phyloP scores from a whole-genome alignment of 1,139 yeast genomes.

The Taphrina communis region DNA sequence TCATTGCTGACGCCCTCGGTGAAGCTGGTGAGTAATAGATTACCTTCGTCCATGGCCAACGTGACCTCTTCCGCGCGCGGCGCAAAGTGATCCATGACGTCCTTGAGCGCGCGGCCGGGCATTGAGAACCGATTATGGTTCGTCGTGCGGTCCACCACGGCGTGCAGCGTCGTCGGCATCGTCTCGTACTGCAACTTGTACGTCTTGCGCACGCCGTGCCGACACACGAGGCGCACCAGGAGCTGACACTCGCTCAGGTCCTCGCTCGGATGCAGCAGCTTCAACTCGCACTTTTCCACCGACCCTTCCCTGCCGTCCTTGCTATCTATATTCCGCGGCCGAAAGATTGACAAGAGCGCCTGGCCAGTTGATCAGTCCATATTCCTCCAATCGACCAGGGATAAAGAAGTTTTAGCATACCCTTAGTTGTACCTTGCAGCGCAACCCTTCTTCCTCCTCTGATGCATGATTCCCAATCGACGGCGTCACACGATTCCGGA shows the following conservation, averaged over 20 bases:
- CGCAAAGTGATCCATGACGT: conserved; percentile 50
- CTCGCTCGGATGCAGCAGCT: conserved; percentile 41
- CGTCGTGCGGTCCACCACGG: conserved; percentile 45
- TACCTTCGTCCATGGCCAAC: conserved; percentile 44
- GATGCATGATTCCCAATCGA: neutral
- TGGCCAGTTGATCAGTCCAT: neutral
- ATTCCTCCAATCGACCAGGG: too few species aligned
- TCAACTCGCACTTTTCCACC: conserved; percentile 45
- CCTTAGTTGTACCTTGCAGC: conserved; percentile 43
- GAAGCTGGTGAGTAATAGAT: conserved; percentile 48
- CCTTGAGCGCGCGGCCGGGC: conserved; percentile 47
- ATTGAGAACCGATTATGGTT: conserved; percentile 47
- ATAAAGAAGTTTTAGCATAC: conserved; percentile 4
- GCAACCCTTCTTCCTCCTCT: conserved; percentile 2
- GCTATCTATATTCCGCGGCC: conserved; percentile 38
- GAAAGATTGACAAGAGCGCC: conserved; percentile 45
- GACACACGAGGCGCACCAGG: conserved; percentile 42
- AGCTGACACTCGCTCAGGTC: conserved; percentile 42
- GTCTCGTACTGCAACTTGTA: conserved; percentile 49
- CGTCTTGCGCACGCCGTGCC: conserved; percentile 47
- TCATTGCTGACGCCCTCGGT: conserved; percentile 47
- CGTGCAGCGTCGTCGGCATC: conserved; percentile 46
- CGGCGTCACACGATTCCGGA: neutral
- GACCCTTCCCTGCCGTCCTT: conserved; percentile 45
- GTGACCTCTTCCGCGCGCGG: conserved; percentile 50